These are phyloP conservation scores for Auricularia sp. DNA, from an alignment of 768 basidiomycete species.

Conservation along the genomic window DNA sequence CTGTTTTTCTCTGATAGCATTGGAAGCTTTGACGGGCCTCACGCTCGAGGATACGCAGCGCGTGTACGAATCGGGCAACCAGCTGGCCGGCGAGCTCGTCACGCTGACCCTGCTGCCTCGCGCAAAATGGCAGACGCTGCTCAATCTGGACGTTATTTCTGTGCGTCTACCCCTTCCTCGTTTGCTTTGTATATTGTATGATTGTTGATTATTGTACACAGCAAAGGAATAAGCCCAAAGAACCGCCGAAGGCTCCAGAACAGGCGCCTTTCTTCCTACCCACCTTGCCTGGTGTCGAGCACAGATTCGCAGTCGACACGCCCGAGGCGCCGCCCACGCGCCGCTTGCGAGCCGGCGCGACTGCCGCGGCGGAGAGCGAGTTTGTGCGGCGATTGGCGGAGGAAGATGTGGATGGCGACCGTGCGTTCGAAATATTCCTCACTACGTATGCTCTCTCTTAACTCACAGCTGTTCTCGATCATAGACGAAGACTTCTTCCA, in stretches of 20 bases:
- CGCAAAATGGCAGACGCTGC: slow-evolving; percentile 90
- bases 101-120: slow-evolving; percentile 88
- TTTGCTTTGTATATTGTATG: neutral
- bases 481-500: slow-evolving; percentile 75
- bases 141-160: slow-evolving; percentile 91
- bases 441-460: slow-evolving; percentile 3
- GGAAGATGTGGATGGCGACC: slow-evolving; percentile 48
- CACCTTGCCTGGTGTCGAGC: slow-evolving; percentile 78
- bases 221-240: slow-evolving; percentile 95
- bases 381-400: slow-evolving; percentile 56
- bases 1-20: slow-evolving; percentile 28
- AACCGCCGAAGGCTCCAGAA: slow-evolving; percentile 89
- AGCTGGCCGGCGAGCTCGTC: slow-evolving; percentile 82
- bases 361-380: slow-evolving; percentile 47
- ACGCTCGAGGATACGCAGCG: slow-evolving; percentile 46
- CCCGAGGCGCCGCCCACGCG: slow-evolving; percentile 34
- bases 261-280: slow-evolving; percentile 96
- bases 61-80: slow-evolving; percentile 79
- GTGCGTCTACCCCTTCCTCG: slow-evolving; percentile 29
- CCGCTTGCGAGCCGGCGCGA: slow-evolving; percentile 39
- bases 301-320: slow-evolving; percentile 56
- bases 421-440: slow-evolving; percentile 36
- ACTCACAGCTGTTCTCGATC: neutral
- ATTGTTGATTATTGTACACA: slow-evolving; percentile 18
- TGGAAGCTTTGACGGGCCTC: slow-evolving; percentile 62